Evolutionary conservation across 768 basidiomycete species (phyloP), one percentile per base, ranked within the genome.

Genomic region (Suillus paluster): DNA sequence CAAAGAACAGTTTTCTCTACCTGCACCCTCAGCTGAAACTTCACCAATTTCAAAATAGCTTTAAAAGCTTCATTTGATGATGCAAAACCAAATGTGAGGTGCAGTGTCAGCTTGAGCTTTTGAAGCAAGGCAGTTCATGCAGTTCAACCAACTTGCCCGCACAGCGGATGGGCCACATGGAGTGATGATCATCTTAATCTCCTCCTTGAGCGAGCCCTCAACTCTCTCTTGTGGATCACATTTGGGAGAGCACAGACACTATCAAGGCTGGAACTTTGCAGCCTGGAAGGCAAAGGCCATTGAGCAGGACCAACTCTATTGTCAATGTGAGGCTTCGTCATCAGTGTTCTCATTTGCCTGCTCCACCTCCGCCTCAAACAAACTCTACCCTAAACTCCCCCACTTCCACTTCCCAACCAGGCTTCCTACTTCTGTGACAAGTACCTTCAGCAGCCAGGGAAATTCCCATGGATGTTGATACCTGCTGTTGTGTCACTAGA

Each of bases 381-480:
- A 10, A 11, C 36, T 36, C 36, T 11, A 36, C 2, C 36, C 36
- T 10, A 2, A 36, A 36, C 36, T 11, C 41, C 4, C 2, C 42
- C n/a, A 44, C 42, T 44, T 44, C n/a, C 4, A 10, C 42, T 44
- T 0, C 42, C 5, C 42, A 21, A 4, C n/a, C 42, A 21, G 4
- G 5, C 42, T 5, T 44, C n/a, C 42, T 21, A 4, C 4, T 21
- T 12, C n/a, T 4, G 42, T n/a, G 2, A 44, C 42, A 5, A n/a
- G 42, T 2, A 63, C 60, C 2, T 68, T 53, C 9, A 25, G 52
- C 3, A 66, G 68, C 4, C 62, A 58, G 8, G 68, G 68, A 12
- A n/a, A 61, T 67, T 41, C 64, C 62, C 19, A 69, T 67, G 66
- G 68, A 69, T 23, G 14, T 69, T 1, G 62, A 63, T 44, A 45